These are phyloP conservation scores for Musa troglodytarum DNA, from an alignment of 176 grass and related monocot genomes.

Conservation along the genomic window DNA sequence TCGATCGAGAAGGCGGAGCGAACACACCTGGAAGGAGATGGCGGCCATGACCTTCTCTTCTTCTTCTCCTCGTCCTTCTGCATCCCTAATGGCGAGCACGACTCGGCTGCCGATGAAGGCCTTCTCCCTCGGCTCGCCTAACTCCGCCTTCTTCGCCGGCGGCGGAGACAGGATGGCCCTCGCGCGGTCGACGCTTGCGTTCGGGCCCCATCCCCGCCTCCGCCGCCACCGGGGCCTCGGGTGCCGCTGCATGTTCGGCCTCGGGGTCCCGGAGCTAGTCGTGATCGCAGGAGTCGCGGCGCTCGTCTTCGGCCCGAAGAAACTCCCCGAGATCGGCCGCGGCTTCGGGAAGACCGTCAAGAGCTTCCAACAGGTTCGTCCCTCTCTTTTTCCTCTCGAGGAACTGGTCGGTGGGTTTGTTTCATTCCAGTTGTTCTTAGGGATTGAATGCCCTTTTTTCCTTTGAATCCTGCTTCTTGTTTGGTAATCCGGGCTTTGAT, in stretches of 20 bases:
- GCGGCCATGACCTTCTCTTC: background rate
- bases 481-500: background rate
- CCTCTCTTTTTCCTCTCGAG: background rate
- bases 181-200: slow-evolving; percentile 22
- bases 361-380: slow-evolving; percentile 76
- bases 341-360: slow-evolving; percentile 77
- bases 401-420: background rate
- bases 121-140: slow-evolving; percentile 13
- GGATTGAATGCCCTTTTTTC: background rate
- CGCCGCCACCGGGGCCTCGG: slow-evolving; percentile 31
- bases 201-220: background rate
- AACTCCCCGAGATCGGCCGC: slow-evolving; percentile 68
- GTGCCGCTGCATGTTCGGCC: slow-evolving; percentile 64
- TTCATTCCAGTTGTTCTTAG: background rate
- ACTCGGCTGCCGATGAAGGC: background rate
- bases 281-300: slow-evolving; percentile 79
- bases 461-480: background rate
- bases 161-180: slow-evolving; percentile 5
- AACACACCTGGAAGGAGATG: background rate
- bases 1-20: background rate
- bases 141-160: slow-evolving; percentile 16
- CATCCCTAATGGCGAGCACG: background rate
- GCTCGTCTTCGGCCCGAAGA: slow-evolving; percentile 65
- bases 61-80: slow-evolving; percentile 2
- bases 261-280: slow-evolving; percentile 67